Evolutionary conservation across 192 early-diverging fungal species (phyloP).

Genomic region (Entomortierella lignicola): DNA sequence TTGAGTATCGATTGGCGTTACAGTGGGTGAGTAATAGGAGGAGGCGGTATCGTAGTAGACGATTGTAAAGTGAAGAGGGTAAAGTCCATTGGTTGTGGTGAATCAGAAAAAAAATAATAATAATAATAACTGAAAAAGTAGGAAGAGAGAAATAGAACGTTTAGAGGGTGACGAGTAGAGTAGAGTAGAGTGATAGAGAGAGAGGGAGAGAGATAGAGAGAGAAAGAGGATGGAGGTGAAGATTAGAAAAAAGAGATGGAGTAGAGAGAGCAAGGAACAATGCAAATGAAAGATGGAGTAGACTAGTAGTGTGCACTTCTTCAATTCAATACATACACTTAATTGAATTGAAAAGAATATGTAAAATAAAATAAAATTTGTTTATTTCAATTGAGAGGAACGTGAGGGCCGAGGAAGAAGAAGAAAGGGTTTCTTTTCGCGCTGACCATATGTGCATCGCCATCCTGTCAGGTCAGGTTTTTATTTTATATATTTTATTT

Average conservation of each 20-base stretch:
- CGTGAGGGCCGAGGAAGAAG: no score
- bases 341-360: background rate
- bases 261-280: constrained; percentile 1
- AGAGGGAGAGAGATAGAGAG: background rate
- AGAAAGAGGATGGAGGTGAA: background rate
- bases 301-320: background rate
- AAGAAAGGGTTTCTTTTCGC: no score
- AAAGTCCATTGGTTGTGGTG: constrained; percentile 13
- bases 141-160: background rate
- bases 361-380: background rate
- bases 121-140: background rate
- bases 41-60: constrained; percentile 27
- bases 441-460: background rate
- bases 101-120: constrained; percentile 1
- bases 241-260: background rate
- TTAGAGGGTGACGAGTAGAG: background rate
- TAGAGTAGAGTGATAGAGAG: background rate
- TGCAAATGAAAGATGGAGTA: constrained; percentile 2
- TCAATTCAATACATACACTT: background rate
- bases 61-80: constrained; percentile 5
- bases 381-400: constrained; percentile 13
- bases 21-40: background rate
- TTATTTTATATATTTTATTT: no score
- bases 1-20: no score
- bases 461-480: no score